These are phyloP conservation scores for Hypoxylon sp. DNA, from an alignment of 2,329 filamentous ascomycete genomes.

Conservation along the genomic window DNA sequence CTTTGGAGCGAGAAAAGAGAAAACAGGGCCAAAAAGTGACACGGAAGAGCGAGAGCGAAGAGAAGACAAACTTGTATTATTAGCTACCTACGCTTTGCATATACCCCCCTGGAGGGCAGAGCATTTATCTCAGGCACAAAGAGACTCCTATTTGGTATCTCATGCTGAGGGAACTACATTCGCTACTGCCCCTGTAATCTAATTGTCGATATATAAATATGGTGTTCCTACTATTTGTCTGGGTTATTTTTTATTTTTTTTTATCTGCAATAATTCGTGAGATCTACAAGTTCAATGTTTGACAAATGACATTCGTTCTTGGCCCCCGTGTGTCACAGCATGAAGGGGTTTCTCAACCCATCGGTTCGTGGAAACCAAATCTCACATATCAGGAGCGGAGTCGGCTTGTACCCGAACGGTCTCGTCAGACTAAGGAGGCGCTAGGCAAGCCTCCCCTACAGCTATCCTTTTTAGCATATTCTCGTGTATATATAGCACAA, in stretches of 20 bases:
- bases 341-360: no score
- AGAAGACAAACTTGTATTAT: conserved; percentile 39
- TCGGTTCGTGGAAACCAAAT: conserved; percentile 10
- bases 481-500: conserved; percentile 22
- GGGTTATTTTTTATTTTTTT: not conserved
- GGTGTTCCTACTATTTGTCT: conserved; percentile 6
- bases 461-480: no score
- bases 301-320: no score
- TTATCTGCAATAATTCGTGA: not conserved
- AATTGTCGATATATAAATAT: conserved; percentile 34
- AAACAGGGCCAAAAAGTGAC: conserved; percentile 24
- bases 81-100: conserved; percentile 39
- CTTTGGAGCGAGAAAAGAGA: conserved; percentile 25
- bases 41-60: conserved; percentile 32
- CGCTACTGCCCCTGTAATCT: conserved; percentile 44
- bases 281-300: no score
- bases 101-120: conserved; percentile 42
- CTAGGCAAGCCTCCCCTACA: no score
- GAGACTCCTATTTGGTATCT: conserved; percentile 22
- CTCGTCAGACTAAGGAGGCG: conserved; percentile 18
- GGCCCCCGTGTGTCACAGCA: no score
- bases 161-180: conserved; percentile 35
- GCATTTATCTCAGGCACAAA: conserved; percentile 25
- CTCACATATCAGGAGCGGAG: conserved; percentile 30
- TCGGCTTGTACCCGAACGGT: conserved; percentile 34